Base-by-base conservation (phyloP, 176 grass and related monocot genomes). In the Cenchrus purpureus region DNA sequence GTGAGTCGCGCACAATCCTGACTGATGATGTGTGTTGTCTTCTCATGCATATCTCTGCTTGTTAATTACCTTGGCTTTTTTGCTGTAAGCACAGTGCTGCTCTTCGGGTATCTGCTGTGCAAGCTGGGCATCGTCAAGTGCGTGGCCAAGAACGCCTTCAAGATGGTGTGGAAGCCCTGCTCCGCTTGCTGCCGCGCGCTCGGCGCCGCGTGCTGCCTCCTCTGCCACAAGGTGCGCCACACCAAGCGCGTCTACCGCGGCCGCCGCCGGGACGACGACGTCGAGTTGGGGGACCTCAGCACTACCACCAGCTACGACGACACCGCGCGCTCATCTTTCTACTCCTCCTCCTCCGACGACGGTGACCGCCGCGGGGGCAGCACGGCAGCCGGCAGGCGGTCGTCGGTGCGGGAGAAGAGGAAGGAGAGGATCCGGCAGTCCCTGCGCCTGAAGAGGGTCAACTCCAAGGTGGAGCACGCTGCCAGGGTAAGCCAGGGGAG, bases 91-190 rank as follows among this genome's bases (percentile, higher is more conserved):
- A 20, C 83, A 89, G 88, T 71, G 69, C 29, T 85, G 7, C 16
- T 74, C 32, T 74, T 85, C 25, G 53, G 11, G 17, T 90, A 90
- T 12, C 67, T 90, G 12, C 61, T 90, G 1, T 88, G 65, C 68
- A 81, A 88, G 46, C 8, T 85, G 0, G 88, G 88, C 17, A 82
- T 93, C 42, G 32, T 93, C 68, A 68, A 88, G 7, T 85, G 88
- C 58, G 45, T 85, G 9, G 82, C 67, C 29, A 93, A 86, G 86
- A 75, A 57, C 65, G 12, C 83, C 15, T 85, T 78, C 73, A 90
- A 90, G 88, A 42, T 90, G 71, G 12, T 34, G 49, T 70, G 9
- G 66, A 69, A 29, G 3, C 66, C 87, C 12, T 85, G 67, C 68
- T 45, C 22, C 1, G 10, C 62, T 13, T 89, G 59, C 57, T 89